Percentiles rank a stretch among this genome's conserved stretches.
These are phyloP conservation scores for Debaryomyces prosopidis DNA, from an alignment of 805 yeast genomes.

Conservation along the genomic window DNA sequence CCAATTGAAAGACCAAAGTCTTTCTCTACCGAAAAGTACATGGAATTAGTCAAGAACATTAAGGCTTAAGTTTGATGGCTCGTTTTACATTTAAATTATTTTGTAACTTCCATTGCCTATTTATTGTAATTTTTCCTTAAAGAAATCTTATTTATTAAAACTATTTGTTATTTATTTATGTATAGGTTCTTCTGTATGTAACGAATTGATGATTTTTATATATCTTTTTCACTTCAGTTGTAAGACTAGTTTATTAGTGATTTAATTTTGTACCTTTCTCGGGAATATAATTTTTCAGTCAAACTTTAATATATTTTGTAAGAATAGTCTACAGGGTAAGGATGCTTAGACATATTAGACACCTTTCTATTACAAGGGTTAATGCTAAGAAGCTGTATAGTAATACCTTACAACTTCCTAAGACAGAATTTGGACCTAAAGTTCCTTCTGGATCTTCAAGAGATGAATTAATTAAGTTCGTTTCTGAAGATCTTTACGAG, in stretches of 20 bases:
- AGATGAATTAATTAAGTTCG: slow-evolving; percentile 44
- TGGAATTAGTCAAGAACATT: slow-evolving; percentile 66
- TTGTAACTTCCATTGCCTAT: slow-evolving; percentile 1
- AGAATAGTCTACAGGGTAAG: neutral
- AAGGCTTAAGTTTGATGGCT: slow-evolving; percentile 11
- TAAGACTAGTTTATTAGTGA: neutral
- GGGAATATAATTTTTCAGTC: slow-evolving; percentile 1
- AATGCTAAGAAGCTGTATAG: slow-evolving; percentile 34
- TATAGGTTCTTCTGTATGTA: slow-evolving; percentile 9
- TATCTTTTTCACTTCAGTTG: neutral
- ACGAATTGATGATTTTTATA: slow-evolving; percentile 10
- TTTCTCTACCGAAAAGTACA: slow-evolving; percentile 90
- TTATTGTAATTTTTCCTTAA: neutral
- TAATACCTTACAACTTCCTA: slow-evolving; percentile 62
- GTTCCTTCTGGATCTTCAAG: slow-evolving; percentile 51
- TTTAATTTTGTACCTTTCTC: neutral
- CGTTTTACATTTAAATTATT: neutral
- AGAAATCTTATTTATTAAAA: neutral
- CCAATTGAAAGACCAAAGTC: slow-evolving; percentile 86
- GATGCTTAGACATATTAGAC: neutral
- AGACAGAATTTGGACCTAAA: slow-evolving; percentile 52
- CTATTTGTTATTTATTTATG: slow-evolving; percentile 5
- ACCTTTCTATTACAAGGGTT: neutral
- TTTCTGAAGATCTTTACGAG: slow-evolving; percentile 61
- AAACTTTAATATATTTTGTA: too few species aligned